Conservation (phyloP, 768 basidiomycete species). For the Macrolepiota albuminosa region DNA sequence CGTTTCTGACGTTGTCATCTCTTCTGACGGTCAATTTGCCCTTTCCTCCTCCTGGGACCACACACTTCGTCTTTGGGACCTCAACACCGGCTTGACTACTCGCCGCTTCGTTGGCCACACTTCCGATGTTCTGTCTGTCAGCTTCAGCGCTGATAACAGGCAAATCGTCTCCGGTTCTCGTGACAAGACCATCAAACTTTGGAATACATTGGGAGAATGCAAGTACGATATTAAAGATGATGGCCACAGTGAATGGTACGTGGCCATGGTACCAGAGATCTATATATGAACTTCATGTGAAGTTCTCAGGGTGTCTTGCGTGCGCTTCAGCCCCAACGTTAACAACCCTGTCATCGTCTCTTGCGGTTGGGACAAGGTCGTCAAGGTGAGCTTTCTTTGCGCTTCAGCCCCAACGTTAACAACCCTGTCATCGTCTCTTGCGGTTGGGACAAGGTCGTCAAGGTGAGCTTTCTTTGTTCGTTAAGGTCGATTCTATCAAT, state of each 20-base stretch:
- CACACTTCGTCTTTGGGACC: slow-evolving; percentile 98
- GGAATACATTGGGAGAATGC: slow-evolving; percentile 99
- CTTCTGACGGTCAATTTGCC: slow-evolving; percentile 98
- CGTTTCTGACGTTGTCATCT: slow-evolving; percentile 97
- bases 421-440: slow-evolving; percentile 99
- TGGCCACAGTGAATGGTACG: slow-evolving; percentile 91
- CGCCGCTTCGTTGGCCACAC: slow-evolving; percentile 98
- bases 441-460: slow-evolving; percentile 99
- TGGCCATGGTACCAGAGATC: slow-evolving; percentile 16
- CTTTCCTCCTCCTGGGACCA: slow-evolving; percentile 99
- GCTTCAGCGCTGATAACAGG: slow-evolving; percentile 99
- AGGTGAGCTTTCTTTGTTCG: slow-evolving; percentile 53
- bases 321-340: slow-evolving; percentile 98
- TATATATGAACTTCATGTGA: slow-evolving; percentile 1
- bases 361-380: slow-evolving; percentile 99
- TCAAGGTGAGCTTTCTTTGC: too few relatives aligned
- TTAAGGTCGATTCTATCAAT: background rate
- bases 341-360: slow-evolving; percentile 98
- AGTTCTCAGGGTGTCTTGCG: slow-evolving; percentile 86
- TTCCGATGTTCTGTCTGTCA: slow-evolving; percentile 96
- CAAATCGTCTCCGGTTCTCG: slow-evolving; percentile 99
- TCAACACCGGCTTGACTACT: slow-evolving; percentile 95
- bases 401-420: slow-evolving; percentile 96
- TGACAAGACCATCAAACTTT: slow-evolving; percentile 97
- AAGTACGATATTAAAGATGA: slow-evolving; percentile 99